These are phyloP conservation scores for Malbranchea zuffiana DNA, from an alignment of 2,329 filamentous ascomycete species.

Conservation along the genomic window DNA sequence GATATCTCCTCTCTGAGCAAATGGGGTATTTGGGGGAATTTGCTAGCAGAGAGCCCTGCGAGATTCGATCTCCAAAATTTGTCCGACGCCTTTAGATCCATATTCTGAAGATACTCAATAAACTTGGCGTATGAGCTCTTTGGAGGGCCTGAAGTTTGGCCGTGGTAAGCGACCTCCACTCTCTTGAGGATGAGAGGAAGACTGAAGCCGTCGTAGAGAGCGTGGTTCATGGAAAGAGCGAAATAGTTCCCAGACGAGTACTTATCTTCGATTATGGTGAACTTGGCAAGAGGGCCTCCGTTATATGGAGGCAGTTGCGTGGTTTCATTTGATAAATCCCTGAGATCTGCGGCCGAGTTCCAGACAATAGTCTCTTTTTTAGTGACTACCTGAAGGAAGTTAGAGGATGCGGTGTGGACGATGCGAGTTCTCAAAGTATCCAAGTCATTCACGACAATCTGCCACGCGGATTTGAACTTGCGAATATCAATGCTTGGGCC, in stretches of 20 bases:
- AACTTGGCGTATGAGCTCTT: constrained; percentile 17
- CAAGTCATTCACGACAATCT: constrained; percentile 34
- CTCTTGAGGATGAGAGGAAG: constrained; percentile 28
- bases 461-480: constrained; percentile 39
- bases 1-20: constrained; percentile 7
- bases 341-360: constrained; percentile 22
- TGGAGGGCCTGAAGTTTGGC: constrained; percentile 1
- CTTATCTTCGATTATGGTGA: constrained; percentile 25
- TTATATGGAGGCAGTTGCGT: constrained; percentile 25
- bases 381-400: constrained; percentile 34
- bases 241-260: constrained; percentile 27
- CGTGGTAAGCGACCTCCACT: constrained; percentile 28
- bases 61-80: constrained; percentile 17
- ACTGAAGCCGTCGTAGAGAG: constrained; percentile 43
- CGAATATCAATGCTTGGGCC: constrained; percentile 29
- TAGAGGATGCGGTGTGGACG: constrained; percentile 28
- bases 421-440: constrained; percentile 42
- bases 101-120: constrained; percentile 18
- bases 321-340: constrained; percentile 19
- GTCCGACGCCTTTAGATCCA: constrained; percentile 13
- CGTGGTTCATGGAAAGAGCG: constrained; percentile 42
- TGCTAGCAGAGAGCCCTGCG: constrained; percentile 8
- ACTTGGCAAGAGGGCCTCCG: constrained; percentile 27
- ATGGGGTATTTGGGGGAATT: constrained; percentile 14
- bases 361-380: constrained; percentile 27